phyloP scores from a whole-genome alignment of 257 asterid genomes.

The Jacaranda mimosifolia region DNA sequence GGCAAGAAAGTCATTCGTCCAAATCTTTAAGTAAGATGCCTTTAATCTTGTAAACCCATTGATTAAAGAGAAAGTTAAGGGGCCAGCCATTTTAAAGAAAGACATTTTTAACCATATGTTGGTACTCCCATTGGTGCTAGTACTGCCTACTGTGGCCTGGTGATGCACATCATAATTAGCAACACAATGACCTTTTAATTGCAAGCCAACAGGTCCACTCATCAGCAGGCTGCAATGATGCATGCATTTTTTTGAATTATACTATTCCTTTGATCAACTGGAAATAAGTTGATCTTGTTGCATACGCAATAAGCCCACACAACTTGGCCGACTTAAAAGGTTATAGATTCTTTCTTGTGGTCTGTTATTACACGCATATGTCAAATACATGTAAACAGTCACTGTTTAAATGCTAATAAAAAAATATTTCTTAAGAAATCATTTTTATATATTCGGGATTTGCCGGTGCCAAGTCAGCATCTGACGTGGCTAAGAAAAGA shows the following conservation, averaged over 20 bases:
- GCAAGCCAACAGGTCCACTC: constrained; percentile 56
- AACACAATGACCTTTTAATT: constrained; percentile 54
- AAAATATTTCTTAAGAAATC: background rate
- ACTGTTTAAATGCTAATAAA: background rate
- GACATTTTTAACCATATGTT: constrained; percentile 33
- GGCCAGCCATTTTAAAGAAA: constrained; percentile 48
- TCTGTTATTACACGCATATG: background rate
- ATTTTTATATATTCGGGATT: constrained; percentile 33
- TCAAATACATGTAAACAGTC: background rate
- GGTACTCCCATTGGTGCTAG: constrained; percentile 30
- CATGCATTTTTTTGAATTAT: constrained; percentile 33
- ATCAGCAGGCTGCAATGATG: constrained; percentile 53
- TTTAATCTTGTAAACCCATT: constrained; percentile 43
- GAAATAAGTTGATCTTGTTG: constrained; percentile 24
- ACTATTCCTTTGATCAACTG: constrained; percentile 39
- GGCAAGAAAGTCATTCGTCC: constrained; percentile 20
- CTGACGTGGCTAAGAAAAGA: constrained; percentile 58
- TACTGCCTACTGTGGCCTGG: constrained; percentile 55
- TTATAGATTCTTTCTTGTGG: background rate
- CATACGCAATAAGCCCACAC: constrained; percentile 30
- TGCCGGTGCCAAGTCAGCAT: constrained; percentile 71
- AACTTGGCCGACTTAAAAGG: constrained; percentile 32
- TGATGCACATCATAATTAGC: constrained; percentile 69
- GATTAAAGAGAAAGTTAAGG: constrained; percentile 67
- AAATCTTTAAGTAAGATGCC: background rate